These are phyloP conservation scores for Cercophora newfieldiana DNA, from an alignment of 495 filamentous ascomycete genomes.

Conservation along the genomic window DNA sequence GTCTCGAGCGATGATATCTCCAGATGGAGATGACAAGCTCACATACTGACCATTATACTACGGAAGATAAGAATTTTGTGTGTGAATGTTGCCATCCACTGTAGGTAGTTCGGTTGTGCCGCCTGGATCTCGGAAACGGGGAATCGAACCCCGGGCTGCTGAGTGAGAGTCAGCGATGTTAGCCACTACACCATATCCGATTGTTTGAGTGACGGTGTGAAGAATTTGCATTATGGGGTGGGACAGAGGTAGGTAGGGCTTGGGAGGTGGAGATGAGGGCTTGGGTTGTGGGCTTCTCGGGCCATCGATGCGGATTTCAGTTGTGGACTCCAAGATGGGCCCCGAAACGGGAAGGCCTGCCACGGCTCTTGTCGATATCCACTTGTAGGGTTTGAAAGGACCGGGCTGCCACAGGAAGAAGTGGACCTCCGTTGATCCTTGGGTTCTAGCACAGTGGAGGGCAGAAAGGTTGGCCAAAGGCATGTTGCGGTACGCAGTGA, in stretches of 20 bases:
- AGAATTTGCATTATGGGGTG: background rate
- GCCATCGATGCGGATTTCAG: too few species aligned
- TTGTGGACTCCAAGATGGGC: background rate
- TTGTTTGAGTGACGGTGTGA: background rate
- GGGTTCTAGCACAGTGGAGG: too few species aligned
- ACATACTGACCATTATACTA: background rate
- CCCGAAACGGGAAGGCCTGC: too few species aligned
- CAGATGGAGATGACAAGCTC: background rate
- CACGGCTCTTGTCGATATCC: too few species aligned
- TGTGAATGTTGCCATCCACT: background rate
- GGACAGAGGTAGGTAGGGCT: background rate
- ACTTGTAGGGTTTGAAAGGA: too few species aligned
- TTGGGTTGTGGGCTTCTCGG: background rate
- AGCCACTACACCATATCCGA: constrained; percentile 20
- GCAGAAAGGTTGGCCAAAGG: too few species aligned
- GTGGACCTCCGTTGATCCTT: too few species aligned
- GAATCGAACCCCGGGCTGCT: constrained; percentile 20
- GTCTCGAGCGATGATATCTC: background rate
- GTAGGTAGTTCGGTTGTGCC: background rate
- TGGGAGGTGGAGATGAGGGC: background rate
- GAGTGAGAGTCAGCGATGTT: constrained; percentile 18
- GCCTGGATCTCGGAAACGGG: constrained; percentile 13
- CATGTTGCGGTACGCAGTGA: too few species aligned
- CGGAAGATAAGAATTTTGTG: too few species aligned
- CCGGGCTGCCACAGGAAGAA: too few species aligned